Evolutionary conservation across 176 grass and related monocot genomes (phyloP).

Genomic region (Avena sativa): DNA sequence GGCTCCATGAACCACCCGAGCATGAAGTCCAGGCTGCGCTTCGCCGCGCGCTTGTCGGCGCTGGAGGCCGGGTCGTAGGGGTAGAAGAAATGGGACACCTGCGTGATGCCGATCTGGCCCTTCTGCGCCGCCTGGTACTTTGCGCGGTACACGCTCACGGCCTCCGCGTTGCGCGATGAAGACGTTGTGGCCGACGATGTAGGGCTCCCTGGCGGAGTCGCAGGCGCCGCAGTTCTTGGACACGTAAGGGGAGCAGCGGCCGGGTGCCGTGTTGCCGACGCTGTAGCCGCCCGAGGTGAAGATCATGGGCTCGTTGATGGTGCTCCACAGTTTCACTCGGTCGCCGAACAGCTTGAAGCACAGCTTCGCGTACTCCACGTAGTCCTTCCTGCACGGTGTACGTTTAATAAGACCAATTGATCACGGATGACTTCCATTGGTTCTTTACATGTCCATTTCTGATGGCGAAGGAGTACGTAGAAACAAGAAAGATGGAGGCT

Average conservation of each 20-base stretch:
- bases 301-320: constrained; percentile 63
- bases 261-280: constrained; percentile 32
- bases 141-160: constrained; percentile 57
- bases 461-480: too few species aligned
- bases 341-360: constrained; percentile 65
- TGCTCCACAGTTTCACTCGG: constrained; percentile 64
- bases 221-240: constrained; percentile 39
- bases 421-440: background rate
- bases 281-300: constrained; percentile 48
- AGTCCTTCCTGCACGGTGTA: constrained; percentile 39
- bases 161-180: constrained; percentile 66
- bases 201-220: constrained; percentile 65
- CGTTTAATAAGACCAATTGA: too few species aligned
- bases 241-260: constrained; percentile 50
- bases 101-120: constrained; percentile 52
- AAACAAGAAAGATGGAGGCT: too few species aligned
- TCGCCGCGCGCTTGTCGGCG: constrained; percentile 12
- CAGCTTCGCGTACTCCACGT: constrained; percentile 51
- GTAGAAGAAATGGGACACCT: constrained; percentile 29
- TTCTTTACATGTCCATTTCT: too few species aligned
- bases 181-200: constrained; percentile 57
- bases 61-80: constrained; percentile 1
- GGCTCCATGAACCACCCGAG: constrained; percentile 55
- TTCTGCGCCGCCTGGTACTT: constrained; percentile 53
- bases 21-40: constrained; percentile 46